Base-by-base conservation (phyloP, 306 rosid genomes). In the Inga laurina region DNA sequence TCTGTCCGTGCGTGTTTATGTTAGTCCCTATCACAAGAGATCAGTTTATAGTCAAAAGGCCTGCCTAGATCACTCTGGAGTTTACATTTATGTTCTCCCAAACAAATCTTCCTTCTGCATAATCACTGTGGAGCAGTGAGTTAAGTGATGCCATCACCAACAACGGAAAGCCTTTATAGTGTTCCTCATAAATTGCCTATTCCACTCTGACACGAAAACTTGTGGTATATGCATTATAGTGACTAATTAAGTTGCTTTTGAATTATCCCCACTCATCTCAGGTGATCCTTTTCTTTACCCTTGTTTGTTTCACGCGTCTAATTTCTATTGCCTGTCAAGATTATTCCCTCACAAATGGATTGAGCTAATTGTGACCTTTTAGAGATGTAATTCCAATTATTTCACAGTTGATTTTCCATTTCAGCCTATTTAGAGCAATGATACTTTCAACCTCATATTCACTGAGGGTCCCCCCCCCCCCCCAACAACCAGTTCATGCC, bases 161-260 rank as follows among this genome's bases (percentile, higher is more conserved):
- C 65, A 80, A 48, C 35, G 22, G 46, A 65, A 68, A 46, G 48
- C 62, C 48, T 73, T 77, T 77, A 6, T 39, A 78, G 59, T 49
- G 59, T 43, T 77, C 75, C 71, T 48, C 65, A 81, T 77, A 30
- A 39, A 87, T 84, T 78, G 48, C 72, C 4, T 74, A 61, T 76
- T 51, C 83, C 85, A 87, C 67, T 77, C 44, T 35, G 49, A 73
- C 56, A 4, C 37, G 35, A 22, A 6, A 21, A 59, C 64, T 78
- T 78, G 49, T 78, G 67, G 81, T 41, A n/a, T 49, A 76, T 24
- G 62, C 87, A 74, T 78, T 81, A 74, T 49, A 34, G 72, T 75
- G 62, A 46, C 52, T 79, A 79, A 87, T 87, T 16, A 71, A 41
- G 68, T 27, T 62, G 73, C 84, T 85, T 85, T 85, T 88, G 88